Evolutionary conservation across 1,284 basidiomycete species (phyloP).

Genomic region (Ustilago bromivora): DNA sequence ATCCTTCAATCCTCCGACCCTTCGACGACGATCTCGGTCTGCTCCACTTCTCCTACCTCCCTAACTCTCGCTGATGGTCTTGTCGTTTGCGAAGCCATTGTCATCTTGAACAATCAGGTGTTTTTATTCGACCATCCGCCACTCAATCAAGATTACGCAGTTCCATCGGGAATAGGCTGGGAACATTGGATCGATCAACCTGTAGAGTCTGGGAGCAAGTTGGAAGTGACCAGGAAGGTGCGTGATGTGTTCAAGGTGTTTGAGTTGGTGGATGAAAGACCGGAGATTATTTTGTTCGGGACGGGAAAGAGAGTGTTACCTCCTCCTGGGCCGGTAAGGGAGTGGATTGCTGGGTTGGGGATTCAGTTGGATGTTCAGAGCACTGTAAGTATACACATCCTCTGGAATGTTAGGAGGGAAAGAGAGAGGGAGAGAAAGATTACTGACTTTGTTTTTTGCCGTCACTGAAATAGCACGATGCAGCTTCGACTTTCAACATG

Average conservation of each 20-base stretch:
- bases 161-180: constrained; percentile 70
- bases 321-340: constrained; percentile 78
- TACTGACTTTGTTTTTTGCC: background rate
- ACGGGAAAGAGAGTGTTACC: constrained; percentile 82
- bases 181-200: constrained; percentile 77
- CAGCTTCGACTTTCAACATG: constrained; percentile 93
- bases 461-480: constrained; percentile 76
- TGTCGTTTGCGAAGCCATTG: constrained; percentile 79
- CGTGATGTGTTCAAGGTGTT: constrained; percentile 48
- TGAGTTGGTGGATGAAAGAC: constrained; percentile 52
- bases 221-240: constrained; percentile 27
- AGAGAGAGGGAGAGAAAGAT: background rate
- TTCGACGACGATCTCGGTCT: constrained; percentile 21
- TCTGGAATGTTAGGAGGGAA: no score
- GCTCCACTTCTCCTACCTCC: constrained; percentile 39
- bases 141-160: constrained; percentile 67
- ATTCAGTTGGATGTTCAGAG: constrained; percentile 95
- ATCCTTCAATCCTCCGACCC: constrained; percentile 40
- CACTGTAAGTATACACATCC: constrained; percentile 75
- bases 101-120: constrained; percentile 84
- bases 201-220: constrained; percentile 14
- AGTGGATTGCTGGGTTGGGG: constrained; percentile 81
- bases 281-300: constrained; percentile 90
- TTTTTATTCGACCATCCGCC: constrained; percentile 89
- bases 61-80: constrained; percentile 74